Evolutionary conservation across 306 rosid genomes (phyloP).

Genomic region (Aeschynomene evenia): DNA sequence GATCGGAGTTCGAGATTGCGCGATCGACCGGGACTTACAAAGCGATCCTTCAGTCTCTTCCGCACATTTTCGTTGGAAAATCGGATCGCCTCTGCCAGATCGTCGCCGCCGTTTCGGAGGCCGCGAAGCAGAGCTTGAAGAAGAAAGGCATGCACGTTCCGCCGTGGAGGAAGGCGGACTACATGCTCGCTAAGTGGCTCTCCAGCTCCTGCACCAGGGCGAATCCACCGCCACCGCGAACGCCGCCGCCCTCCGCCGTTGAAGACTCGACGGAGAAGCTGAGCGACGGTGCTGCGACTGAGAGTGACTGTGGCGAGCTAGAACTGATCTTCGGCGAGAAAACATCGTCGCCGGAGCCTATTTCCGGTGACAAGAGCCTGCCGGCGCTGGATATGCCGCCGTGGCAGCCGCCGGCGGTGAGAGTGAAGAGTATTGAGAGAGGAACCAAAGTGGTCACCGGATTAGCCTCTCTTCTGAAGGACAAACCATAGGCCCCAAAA

Average conservation of each 20-base stretch:
- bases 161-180: constrained; percentile 95
- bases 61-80: constrained; percentile 81
- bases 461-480: constrained; percentile 81
- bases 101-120: constrained; percentile 72
- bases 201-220: constrained; percentile 56
- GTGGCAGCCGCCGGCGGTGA: constrained; percentile 91
- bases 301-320: constrained; percentile 62
- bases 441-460: constrained; percentile 85
- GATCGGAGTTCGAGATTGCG: constrained; percentile 95
- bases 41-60: constrained; percentile 75
- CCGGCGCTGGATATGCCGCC: constrained; percentile 19
- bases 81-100: constrained; percentile 80
- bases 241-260: constrained; percentile 22
- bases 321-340: constrained; percentile 74
- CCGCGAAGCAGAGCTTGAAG: constrained; percentile 82
- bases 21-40: constrained; percentile 84
- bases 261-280: background rate
- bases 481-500: constrained; percentile 58
- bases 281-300: constrained; percentile 21
- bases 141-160: constrained; percentile 98
- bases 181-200: constrained; percentile 91
- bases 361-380: constrained; percentile 12
- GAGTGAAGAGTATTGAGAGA: constrained; percentile 73
- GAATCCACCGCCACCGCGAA: constrained; percentile 12
- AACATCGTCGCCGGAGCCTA: constrained; percentile 9